phyloP scores from a whole-genome alignment of 2,329 filamentous ascomycete genomes.

The Fusarium cicatricum region DNA sequence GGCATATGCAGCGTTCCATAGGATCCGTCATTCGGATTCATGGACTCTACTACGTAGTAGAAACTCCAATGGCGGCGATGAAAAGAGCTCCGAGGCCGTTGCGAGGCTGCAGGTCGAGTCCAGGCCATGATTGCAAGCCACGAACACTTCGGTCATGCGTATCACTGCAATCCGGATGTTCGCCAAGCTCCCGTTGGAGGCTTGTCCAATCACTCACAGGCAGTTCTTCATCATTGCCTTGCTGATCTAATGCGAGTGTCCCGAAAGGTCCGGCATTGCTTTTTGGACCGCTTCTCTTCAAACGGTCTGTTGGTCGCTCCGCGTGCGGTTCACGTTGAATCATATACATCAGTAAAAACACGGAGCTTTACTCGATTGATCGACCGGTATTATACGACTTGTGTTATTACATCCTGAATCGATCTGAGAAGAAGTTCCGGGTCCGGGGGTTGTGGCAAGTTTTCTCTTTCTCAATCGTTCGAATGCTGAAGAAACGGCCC shows the following conservation, averaged over 20 bases:
- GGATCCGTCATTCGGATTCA: background rate
- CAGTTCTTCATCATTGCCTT: background rate
- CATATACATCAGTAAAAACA: background rate
- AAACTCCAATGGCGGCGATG: background rate
- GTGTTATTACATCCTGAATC: background rate
- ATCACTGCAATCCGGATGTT: slow-evolving; percentile 6
- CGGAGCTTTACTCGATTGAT: background rate
- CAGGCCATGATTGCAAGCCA: background rate
- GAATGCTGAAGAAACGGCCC: background rate
- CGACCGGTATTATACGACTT: background rate
- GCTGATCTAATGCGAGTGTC: background rate
- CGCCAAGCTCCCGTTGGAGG: background rate
- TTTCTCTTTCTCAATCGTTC: background rate
- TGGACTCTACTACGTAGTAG: background rate
- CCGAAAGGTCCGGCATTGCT: slow-evolving; percentile 14
- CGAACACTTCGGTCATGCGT: slow-evolving; percentile 1
- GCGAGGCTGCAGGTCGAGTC: background rate
- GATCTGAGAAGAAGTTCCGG: background rate
- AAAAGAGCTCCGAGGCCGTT: background rate
- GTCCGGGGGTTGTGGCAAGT: background rate
- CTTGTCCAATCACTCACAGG: background rate
- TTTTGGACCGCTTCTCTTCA: slow-evolving; percentile 17
- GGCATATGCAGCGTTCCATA: background rate
- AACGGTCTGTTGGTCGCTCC: slow-evolving; percentile 2
- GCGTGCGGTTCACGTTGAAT: background rate